Conservation (phyloP, 768 basidiomycete genomes). For the Exsudoporus frostii region DNA sequence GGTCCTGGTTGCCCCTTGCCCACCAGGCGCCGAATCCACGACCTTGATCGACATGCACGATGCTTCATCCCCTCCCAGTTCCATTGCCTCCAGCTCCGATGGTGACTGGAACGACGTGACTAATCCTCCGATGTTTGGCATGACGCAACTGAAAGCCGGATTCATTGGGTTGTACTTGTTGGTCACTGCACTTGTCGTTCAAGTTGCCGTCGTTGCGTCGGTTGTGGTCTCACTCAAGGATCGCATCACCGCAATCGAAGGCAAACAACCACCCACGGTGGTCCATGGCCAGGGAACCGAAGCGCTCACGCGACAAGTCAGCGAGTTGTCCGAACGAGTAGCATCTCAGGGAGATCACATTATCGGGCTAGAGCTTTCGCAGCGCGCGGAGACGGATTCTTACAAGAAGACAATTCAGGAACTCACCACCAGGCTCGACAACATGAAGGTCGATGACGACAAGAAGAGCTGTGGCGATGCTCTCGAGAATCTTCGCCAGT, state of each 20-base stretch:
- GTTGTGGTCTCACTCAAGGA: constrained; percentile 16
- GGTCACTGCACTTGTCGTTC: neutral
- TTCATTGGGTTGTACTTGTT: constrained; percentile 10
- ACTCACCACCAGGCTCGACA: constrained; percentile 9
- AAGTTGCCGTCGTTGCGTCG: constrained; percentile 4
- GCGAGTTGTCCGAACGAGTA: constrained; percentile 4
- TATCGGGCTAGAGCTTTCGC: constrained; percentile 4
- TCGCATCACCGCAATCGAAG: constrained; percentile 17
- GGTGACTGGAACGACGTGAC: neutral
- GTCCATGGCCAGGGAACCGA: neutral
- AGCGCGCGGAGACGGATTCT: neutral
- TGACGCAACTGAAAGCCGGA: neutral
- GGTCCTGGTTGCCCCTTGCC: neutral
- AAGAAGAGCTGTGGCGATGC: constrained; percentile 5
- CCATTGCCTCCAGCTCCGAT: neutral
- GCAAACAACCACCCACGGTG: neutral
- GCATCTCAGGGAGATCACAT: constrained; percentile 16
- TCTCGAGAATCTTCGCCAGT: constrained; percentile 2
- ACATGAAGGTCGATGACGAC: constrained; percentile 1
- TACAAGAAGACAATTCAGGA: constrained; percentile 7
- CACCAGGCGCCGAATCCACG: neutral
- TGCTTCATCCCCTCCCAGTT: neutral
- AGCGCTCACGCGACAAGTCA: constrained; percentile 7
- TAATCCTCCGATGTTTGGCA: neutral
- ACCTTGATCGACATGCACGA: neutral